These are phyloP conservation scores for Didymella pinodella DNA, from an alignment of 2,329 filamentous ascomycete genomes.

Conservation along the genomic window DNA sequence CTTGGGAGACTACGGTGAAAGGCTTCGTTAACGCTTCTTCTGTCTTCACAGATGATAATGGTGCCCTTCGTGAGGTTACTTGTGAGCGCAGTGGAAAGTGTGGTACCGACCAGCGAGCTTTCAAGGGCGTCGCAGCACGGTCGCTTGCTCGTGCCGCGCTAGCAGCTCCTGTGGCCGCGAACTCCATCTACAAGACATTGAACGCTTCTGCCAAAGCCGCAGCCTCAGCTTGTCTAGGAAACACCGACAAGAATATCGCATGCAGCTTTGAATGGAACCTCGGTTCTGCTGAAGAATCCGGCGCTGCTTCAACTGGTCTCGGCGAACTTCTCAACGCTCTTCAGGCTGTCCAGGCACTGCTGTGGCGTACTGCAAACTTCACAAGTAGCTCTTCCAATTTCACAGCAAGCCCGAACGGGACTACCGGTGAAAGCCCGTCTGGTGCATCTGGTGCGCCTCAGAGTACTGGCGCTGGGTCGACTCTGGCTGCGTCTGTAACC, in stretches of 20 bases:
- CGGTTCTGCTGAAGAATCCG: not conserved
- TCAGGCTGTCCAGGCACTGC: constrained; percentile 34
- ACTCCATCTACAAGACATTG: constrained; percentile 27
- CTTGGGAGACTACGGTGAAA: constrained; percentile 33
- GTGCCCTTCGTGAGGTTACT: constrained; percentile 71
- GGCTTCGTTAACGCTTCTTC: constrained; percentile 42
- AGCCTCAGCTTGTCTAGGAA: constrained; percentile 22
- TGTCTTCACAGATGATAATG: constrained; percentile 56
- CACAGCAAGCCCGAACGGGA: not conserved
- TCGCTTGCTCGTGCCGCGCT: constrained; percentile 36
- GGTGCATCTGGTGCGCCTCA: constrained; percentile 17
- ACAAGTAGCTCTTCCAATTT: not conserved
- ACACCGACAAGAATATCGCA: constrained; percentile 11
- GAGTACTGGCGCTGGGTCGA: constrained; percentile 19
- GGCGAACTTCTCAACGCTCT: constrained; percentile 33
- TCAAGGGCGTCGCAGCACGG: constrained; percentile 59
- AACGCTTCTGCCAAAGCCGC: constrained; percentile 35
- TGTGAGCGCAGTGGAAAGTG: constrained; percentile 67
- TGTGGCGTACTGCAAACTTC: constrained; percentile 29
- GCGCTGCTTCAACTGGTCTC: constrained; percentile 21
- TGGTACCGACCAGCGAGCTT: constrained; percentile 70
- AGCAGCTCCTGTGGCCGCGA: constrained; percentile 30
- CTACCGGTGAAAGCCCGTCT: constrained; percentile 11
- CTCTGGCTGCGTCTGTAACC: constrained; percentile 18
- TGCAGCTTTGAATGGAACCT: constrained; percentile 27